Evolutionary conservation across 2,329 filamentous ascomycete genomes (phyloP).

Genomic region (Hypoxylon sp.): DNA sequence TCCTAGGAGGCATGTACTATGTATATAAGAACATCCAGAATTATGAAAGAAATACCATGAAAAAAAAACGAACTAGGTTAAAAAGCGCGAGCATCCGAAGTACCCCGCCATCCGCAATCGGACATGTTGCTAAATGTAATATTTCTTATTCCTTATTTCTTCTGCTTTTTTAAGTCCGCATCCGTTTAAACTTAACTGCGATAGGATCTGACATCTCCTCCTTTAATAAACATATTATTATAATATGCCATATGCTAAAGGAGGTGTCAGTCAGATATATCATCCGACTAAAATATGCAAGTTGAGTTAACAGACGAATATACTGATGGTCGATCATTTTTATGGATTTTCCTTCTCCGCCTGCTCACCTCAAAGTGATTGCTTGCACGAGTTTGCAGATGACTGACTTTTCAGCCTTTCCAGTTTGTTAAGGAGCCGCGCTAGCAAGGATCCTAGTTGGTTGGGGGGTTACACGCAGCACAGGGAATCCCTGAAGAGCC

Average conservation of each 20-base stretch:
- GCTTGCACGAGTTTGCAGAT: conserved; percentile 17
- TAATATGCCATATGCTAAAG: too few species aligned
- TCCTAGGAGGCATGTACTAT: too few species aligned
- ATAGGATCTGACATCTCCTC: too few species aligned
- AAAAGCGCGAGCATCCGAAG: conserved; percentile 16
- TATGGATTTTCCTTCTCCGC: too few species aligned
- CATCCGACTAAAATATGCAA: too few species aligned
- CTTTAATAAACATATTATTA: too few species aligned
- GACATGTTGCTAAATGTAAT: neutral
- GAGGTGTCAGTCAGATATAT: too few species aligned
- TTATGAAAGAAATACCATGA: conserved; percentile 18
- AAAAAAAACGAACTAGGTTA: too few species aligned
- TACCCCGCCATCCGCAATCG: conserved; percentile 6
- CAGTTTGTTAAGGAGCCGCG: conserved; percentile 33
- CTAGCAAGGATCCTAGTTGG: conserved; percentile 28
- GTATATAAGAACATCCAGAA: too few species aligned
- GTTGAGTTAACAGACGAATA: neutral
- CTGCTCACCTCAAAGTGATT: conserved; percentile 17
- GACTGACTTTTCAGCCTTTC: conserved; percentile 37
- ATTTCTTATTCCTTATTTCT: neutral
- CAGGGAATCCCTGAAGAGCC: neutral
- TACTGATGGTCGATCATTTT: too few species aligned
- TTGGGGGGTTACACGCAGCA: conserved; percentile 6
- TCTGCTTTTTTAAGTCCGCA: conserved; percentile 11
- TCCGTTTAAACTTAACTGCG: conserved; percentile 12